phyloP scores from a whole-genome alignment of 495 filamentous ascomycete genomes.

The Pyrenula massariospora region DNA sequence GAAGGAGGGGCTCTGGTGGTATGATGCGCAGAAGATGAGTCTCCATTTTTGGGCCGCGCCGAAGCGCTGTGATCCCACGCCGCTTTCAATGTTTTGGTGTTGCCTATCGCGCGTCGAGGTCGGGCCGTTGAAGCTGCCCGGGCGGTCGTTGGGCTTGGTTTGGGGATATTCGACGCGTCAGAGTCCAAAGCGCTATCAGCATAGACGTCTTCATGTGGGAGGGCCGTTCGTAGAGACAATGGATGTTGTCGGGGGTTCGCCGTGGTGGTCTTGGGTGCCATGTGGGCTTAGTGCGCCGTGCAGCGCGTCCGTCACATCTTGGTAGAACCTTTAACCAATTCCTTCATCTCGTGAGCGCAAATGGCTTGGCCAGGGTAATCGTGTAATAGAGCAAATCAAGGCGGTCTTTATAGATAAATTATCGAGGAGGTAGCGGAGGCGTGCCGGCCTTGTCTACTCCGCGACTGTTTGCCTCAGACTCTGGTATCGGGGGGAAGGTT shows the following conservation, averaged over 20 bases:
- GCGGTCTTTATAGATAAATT: neutral
- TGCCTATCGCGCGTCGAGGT: slow-evolving; percentile 18
- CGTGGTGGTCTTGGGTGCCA: neutral
- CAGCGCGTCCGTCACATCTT: neutral
- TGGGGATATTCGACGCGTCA: slow-evolving; percentile 18
- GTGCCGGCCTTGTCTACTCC: neutral
- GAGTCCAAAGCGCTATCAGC: slow-evolving; percentile 5
- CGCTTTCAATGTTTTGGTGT: slow-evolving; percentile 25
- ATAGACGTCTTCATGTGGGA: neutral
- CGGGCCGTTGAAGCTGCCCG: slow-evolving; percentile 5
- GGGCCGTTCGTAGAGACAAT: neutral
- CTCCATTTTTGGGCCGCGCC: neutral
- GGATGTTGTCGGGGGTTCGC: neutral
- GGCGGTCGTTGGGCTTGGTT: slow-evolving; percentile 16
- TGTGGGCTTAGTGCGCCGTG: neutral
- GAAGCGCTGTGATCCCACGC: slow-evolving; percentile 14
- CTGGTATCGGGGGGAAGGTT: neutral
- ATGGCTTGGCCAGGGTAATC: no score
- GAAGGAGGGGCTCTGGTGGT: neutral
- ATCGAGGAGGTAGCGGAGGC: neutral
- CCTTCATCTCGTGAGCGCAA: no score
- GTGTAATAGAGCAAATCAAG: no score
- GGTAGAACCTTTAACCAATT: no score
- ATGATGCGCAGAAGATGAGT: neutral
- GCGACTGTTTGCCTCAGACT: neutral